phyloP scores from a whole-genome alignment of 345 rosid species.

The Populus simonii region DNA sequence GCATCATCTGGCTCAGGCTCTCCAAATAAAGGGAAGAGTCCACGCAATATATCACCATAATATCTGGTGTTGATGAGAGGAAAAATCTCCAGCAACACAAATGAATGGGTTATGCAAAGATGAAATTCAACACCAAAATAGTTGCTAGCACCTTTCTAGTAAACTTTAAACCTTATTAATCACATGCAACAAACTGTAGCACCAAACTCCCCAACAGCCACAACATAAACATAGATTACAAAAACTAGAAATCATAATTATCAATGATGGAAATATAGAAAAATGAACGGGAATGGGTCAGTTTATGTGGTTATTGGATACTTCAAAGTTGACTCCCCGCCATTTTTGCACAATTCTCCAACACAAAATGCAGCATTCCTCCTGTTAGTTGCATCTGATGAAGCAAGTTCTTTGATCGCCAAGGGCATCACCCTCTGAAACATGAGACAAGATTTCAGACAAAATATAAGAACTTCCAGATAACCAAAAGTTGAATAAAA shows the following conservation, averaged over 20 bases:
- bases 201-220: background rate
- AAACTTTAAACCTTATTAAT: background rate
- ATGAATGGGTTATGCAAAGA: background rate
- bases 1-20: slow-evolving; percentile 92
- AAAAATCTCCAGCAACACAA: slow-evolving; percentile 16
- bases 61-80: slow-evolving; percentile 57
- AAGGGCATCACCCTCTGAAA: slow-evolving; percentile 88
- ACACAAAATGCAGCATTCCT: slow-evolving; percentile 99
- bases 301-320: slow-evolving; percentile 44
- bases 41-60: slow-evolving; percentile 69
- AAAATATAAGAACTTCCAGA: background rate
- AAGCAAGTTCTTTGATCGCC: slow-evolving; percentile 81
- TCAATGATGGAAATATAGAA: background rate
- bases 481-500: background rate
- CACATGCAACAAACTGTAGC: background rate
- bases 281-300: background rate
- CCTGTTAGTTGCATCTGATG: slow-evolving; percentile 84
- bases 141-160: background rate
- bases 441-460: slow-evolving; percentile 21
- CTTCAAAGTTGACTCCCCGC: slow-evolving; percentile 79
- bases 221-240: background rate
- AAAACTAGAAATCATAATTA: background rate
- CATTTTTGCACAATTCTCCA: slow-evolving; percentile 95
- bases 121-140: slow-evolving; percentile 13
- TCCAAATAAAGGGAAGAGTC: slow-evolving; percentile 80